Evolutionary conservation across 371 early-diverging fungal genomes (phyloP), one percentile per base, ranked within the genome.

Genomic region (Haplosporangium sp.): DNA sequence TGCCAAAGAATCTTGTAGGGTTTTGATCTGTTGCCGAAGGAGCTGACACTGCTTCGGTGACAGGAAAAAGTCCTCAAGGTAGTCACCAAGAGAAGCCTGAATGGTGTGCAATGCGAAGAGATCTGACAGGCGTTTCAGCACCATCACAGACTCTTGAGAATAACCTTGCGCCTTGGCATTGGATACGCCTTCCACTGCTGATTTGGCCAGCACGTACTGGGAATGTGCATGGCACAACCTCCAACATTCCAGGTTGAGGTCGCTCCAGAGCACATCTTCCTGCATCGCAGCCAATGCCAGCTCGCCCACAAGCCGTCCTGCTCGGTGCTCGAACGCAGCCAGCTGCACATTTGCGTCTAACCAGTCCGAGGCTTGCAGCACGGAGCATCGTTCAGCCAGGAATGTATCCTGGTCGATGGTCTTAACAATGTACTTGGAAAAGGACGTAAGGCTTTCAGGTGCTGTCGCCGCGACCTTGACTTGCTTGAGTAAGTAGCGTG

Each of bases 401-500:
- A 77, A 69, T 5, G 68, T 52, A 23, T 67, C 66, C n/a, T 81
- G 66, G 12, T 79, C 18, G 36, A 76, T 55, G 8, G 79, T 71
- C 20, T 61, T 64, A 58, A 64, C 52, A 5, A 65, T 66, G 16
- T 79, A 84, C 40, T 73, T 66, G 10, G 69, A 72, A 29, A 83
- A 75, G 0, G 75, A 58, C 0, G 82, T 69, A 23, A 89, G 75
- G n/a, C 85, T 85, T 6, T 74, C 68, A 1, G 81, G 83, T 1
- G 79, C 81, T 0, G 56, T 62, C 6, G 81, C 67, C 0, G 75
- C 74, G 18, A 61, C 11, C 64, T 74, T 75, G 29, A 92, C 62
- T 64, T 91, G 87, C 68, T 90, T 91, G 38, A 93, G 62, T 18
- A 93, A 67, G 64, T 85, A 91, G 20, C 91, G 87, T 9, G 86